Conservation (phyloP, 345 rosid species). For the Bretschneidera sinensis region DNA sequence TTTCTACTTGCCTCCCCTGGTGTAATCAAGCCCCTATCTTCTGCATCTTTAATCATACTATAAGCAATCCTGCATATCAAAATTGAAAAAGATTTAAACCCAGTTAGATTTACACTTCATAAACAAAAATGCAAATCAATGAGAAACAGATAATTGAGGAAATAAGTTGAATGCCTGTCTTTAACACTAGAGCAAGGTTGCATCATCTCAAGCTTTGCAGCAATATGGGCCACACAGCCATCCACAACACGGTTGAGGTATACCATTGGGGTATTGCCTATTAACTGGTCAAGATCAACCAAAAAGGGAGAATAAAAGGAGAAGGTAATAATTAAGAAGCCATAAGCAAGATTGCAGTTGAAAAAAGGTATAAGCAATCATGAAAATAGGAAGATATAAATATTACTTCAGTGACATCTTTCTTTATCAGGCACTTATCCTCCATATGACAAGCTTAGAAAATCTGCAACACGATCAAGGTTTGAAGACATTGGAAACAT, state of each 20-base stretch:
- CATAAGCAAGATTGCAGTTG: not conserved
- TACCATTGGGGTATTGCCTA: conserved; percentile 56
- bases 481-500: too few species aligned
- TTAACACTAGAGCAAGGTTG: conserved; percentile 49
- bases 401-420: conserved; percentile 53
- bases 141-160: not conserved
- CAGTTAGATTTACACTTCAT: too few species aligned
- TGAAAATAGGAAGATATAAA: not conserved
- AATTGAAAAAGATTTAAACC: not conserved
- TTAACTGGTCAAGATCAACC: conserved; percentile 29
- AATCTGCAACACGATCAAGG: conserved; percentile 2
- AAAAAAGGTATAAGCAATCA: not conserved
- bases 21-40: too few species aligned
- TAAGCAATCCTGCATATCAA: conserved; percentile 32
- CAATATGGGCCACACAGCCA: conserved; percentile 54
- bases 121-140: not conserved
- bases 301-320: not conserved
- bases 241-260: conserved; percentile 51
- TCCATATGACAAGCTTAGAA: conserved; percentile 39
- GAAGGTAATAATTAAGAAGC: not conserved
- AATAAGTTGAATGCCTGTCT: conserved; percentile 34
- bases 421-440: conserved; percentile 38
- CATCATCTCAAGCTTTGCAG: conserved; percentile 63
- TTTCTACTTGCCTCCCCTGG: too few species aligned
- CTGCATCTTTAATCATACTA: too few species aligned